These are phyloP conservation scores for Eucalyptus microcorys DNA, from an alignment of 345 rosid genomes.

Conservation along the genomic window DNA sequence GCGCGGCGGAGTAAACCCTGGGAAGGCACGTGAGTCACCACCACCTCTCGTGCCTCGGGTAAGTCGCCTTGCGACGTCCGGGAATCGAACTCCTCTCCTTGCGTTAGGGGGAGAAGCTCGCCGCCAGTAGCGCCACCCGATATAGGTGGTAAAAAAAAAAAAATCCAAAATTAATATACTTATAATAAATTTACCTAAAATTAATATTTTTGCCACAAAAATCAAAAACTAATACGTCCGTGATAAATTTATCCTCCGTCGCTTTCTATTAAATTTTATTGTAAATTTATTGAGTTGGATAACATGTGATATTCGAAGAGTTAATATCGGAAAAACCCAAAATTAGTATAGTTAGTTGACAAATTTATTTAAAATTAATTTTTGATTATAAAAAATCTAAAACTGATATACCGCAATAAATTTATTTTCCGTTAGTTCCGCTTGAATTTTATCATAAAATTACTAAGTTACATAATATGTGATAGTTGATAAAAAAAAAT, in stretches of 20 bases:
- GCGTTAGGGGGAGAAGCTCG: too few species aligned
- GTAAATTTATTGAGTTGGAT: rapidly evolving
- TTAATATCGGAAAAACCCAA: rapidly evolving
- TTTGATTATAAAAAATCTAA: rapidly evolving
- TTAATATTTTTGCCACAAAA: too few species aligned
- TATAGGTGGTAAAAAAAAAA: too few species aligned
- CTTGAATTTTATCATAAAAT: rapidly evolving
- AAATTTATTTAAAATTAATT: too few species aligned
- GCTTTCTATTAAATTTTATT: too few species aligned
- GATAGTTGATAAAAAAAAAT: rapidly evolving
- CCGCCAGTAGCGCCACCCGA: too few species aligned
- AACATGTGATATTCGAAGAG: rapidly evolving
- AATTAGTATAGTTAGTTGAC: rapidly evolving
- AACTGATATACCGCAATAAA: rapidly evolving
- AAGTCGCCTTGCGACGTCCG: too few species aligned
- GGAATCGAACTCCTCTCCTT: too few species aligned
- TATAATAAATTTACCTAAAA: too few species aligned
- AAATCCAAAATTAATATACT: rapidly evolving
- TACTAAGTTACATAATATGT: rapidly evolving
- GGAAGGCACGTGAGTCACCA: too few species aligned
- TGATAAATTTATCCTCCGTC: rapidly evolving
- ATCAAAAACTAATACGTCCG: rapidly evolving
- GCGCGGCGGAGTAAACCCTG: too few species aligned
- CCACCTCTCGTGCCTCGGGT: too few species aligned
- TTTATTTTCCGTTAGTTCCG: rapidly evolving